These are phyloP conservation scores for Caloboletus firmus DNA, from an alignment of 1,284 basidiomycete genomes.

Conservation along the genomic window DNA sequence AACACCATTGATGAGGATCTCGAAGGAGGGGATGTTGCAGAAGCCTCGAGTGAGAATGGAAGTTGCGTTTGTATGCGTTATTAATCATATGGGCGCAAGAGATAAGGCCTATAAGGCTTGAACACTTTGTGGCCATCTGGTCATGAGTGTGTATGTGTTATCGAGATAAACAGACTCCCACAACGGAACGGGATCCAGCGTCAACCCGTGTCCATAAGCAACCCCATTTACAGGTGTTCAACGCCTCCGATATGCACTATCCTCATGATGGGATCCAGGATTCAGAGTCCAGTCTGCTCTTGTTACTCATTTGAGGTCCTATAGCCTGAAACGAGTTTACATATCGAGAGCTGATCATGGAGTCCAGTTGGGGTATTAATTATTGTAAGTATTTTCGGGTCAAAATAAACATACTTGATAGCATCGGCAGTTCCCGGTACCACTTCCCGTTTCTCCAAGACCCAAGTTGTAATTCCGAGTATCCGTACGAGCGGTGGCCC, in stretches of 20 bases:
- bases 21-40: not conserved
- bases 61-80: not conserved
- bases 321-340: not conserved
- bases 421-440: slow-evolving; percentile 33
- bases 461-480: slow-evolving; percentile 12
- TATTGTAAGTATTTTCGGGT: not conserved
- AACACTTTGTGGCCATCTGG: slow-evolving; percentile 5
- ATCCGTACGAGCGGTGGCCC: slow-evolving; percentile 12
- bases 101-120: slow-evolving; percentile 15
- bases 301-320: not conserved
- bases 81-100: not conserved
- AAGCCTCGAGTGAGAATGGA: slow-evolving; percentile 1
- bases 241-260: too few relatives aligned
- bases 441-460: slow-evolving; percentile 5
- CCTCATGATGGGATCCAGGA: not conserved
- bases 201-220: too few relatives aligned
- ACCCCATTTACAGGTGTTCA: not conserved
- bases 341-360: not conserved
- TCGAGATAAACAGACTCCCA: not conserved
- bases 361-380: not conserved
- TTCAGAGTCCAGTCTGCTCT: not conserved
- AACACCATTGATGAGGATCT: slow-evolving; percentile 9
- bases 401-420: slow-evolving; percentile 1
- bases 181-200: not conserved
- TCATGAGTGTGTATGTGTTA: not conserved